Percentiles rank a stretch among this genome's conserved stretches.
Conservation (phyloP, 2,329 filamentous ascomycete genomes). For the Hawksworthiomyces lignivorus region DNA sequence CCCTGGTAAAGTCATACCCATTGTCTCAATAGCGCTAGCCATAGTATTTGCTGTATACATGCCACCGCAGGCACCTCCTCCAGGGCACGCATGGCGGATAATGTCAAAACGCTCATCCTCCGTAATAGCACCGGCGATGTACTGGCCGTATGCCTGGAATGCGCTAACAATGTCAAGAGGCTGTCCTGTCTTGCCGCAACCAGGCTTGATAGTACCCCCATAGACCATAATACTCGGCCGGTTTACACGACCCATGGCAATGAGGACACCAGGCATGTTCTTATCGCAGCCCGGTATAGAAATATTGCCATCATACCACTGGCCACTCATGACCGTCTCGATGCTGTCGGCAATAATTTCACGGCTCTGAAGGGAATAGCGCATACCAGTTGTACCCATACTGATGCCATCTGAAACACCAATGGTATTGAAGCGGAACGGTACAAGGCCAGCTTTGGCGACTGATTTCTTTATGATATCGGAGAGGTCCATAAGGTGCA, state of each 20-base stretch:
- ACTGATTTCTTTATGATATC: conserved; percentile 59
- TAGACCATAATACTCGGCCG: conserved; percentile 96
- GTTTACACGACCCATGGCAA: conserved; percentile 93
- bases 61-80: conserved; percentile 74
- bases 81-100: conserved; percentile 83
- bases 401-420: conserved; percentile 96
- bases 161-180: conserved; percentile 92
- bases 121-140: conserved; percentile 81
- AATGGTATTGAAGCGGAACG: conserved; percentile 98
- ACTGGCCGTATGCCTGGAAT: conserved; percentile 96
- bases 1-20: conserved; percentile 74
- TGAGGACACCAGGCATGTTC: conserved; percentile 93
- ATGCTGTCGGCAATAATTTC: conserved; percentile 98
- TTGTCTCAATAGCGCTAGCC: conserved; percentile 64
- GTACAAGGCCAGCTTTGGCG: conserved; percentile 66
- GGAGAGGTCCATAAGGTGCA: conserved; percentile 91
- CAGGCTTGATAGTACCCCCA: conserved; percentile 86
- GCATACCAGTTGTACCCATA: conserved; percentile 96
- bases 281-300: conserved; percentile 98
- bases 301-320: conserved; percentile 98
- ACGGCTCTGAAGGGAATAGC: conserved; percentile 76
- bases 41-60: conserved; percentile 78
- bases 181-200: conserved; percentile 69
- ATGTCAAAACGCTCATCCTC: conserved; percentile 92
- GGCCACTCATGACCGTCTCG: conserved; percentile 97